Conservation (phyloP, 148 eudicot species). For the Vaccinium vitisidaea region DNA sequence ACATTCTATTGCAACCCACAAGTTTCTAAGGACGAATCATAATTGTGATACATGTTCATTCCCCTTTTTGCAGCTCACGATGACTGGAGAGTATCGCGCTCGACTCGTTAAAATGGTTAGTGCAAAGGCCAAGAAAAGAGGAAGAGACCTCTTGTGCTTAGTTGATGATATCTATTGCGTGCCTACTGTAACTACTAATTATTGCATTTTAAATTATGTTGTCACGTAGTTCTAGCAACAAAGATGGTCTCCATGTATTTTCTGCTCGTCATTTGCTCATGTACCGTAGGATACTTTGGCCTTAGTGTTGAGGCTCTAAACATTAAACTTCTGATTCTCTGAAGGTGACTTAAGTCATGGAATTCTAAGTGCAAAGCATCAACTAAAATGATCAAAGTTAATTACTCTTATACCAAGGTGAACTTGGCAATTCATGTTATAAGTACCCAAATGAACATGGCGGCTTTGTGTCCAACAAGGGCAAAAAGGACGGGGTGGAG, state of each 20-base stretch:
- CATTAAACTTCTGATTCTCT: not conserved
- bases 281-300: not conserved
- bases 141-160: not conserved
- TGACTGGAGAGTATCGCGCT: slow-evolving; percentile 68
- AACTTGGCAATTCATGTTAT: not conserved
- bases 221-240: not conserved
- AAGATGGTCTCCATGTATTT: not conserved
- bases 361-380: not conserved
- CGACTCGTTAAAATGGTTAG: slow-evolving; percentile 91
- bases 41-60: not conserved
- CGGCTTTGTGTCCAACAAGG: not conserved
- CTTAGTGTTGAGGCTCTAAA: not conserved
- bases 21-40: not conserved
- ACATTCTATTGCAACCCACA: not conserved
- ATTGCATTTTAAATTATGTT: not conserved
- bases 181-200: not conserved
- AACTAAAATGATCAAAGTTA: not conserved
- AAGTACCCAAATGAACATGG: not conserved
- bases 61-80: slow-evolving; percentile 58
- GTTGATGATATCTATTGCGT: not conserved
- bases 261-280: not conserved
- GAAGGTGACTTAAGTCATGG: not conserved
- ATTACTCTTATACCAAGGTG: not conserved
- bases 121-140: slow-evolving; percentile 8
- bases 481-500: not conserved